These are phyloP conservation scores for Geum urbanum DNA, from an alignment of 306 rosid genomes.

Conservation along the genomic window DNA sequence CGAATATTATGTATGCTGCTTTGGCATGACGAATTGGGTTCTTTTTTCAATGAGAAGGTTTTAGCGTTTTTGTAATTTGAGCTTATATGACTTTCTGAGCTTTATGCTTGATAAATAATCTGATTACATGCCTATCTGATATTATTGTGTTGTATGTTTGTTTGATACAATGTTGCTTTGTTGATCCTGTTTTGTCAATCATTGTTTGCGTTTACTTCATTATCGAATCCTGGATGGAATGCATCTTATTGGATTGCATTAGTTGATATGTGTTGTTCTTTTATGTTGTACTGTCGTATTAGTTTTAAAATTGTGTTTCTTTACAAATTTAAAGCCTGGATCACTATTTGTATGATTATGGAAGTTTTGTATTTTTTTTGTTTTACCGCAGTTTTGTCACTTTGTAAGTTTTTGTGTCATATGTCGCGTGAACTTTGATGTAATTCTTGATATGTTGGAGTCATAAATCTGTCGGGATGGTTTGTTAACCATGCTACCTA, in stretches of 20 bases:
- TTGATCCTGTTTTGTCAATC: not conserved
- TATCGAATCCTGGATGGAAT: not conserved
- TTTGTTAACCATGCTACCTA: not conserved
- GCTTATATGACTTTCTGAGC: not conserved
- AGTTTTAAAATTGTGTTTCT: not conserved
- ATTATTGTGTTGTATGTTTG: not conserved
- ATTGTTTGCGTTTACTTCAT: not conserved
- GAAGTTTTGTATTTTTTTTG: no score
- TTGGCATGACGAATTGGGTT: constrained; percentile 6
- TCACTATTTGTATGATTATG: not conserved
- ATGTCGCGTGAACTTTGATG: not conserved
- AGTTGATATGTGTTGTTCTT: not conserved
- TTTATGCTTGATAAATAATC: not conserved
- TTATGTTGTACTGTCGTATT: no score
- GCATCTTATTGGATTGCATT: not conserved
- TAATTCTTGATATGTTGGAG: not conserved
- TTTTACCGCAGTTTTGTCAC: no score
- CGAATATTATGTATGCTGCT: not conserved
- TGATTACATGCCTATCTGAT: not conserved
- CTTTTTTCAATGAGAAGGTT: not conserved
- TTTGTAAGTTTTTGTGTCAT: no score
- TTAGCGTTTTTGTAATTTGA: constrained; percentile 7
- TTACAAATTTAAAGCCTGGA: not conserved
- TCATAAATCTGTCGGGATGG: not conserved
- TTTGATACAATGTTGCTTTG: not conserved